Conservation (phyloP, 371 early-diverging fungal genomes). For the Smittium culicis region DNA sequence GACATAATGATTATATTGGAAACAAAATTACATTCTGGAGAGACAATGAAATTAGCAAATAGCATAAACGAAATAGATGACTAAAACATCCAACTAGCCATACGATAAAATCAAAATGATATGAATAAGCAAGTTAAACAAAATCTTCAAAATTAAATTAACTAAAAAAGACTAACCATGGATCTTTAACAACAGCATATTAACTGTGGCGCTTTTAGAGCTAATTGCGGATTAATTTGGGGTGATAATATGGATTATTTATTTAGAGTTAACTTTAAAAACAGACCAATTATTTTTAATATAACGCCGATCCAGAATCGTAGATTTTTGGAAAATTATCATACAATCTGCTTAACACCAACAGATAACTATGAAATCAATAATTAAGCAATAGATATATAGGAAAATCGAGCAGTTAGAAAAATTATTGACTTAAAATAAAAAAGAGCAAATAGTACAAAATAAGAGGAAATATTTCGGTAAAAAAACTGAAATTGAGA, state of each 20-base stretch:
- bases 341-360: too few relatives aligned
- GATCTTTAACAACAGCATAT: not conserved
- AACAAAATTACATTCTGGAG: not conserved
- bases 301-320: too few relatives aligned
- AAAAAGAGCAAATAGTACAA: not conserved
- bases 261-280: not conserved
- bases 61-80: not conserved
- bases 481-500: not conserved
- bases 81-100: not conserved
- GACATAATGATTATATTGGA: not conserved
- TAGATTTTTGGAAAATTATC: too few relatives aligned
- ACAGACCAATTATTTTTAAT: not conserved
- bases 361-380: not conserved
- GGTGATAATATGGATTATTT: not conserved
- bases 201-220: not conserved
- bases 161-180: not conserved
- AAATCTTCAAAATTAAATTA: not conserved
- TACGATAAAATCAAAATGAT: not conserved
- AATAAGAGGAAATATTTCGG: not conserved
- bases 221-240: not conserved
- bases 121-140: not conserved
- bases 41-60: not conserved
- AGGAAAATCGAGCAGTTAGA: not conserved
- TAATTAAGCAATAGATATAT: not conserved
- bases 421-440: not conserved